Evolutionary conservation across 2,329 filamentous ascomycete species (phyloP), one percentile per base, ranked within the genome.

Genomic region (Neonectria neomacrospora): DNA sequence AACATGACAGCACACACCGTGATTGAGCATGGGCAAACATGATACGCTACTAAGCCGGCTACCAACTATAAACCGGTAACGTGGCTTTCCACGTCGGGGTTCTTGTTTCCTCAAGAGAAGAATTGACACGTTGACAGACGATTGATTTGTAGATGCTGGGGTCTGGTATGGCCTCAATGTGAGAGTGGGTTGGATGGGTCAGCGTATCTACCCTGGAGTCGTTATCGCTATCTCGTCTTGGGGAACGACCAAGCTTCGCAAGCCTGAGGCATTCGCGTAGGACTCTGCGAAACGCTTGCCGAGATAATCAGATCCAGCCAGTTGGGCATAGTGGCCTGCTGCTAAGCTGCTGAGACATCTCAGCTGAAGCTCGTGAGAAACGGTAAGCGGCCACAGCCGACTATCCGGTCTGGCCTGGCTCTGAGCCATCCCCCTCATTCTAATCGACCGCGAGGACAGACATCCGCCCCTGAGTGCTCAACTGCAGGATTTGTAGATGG

Each of bases 1-100:
- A 48, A 58, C 42, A 41, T 30, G 42, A 44, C 28, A 45, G n/a
- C 47, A 59, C 58, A 69, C 60, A 62, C 67, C 47, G 52, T 47
- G 23, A 39, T 28, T 41, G 32, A 51, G 61, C 55, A 47, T 45
- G 54, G 48, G 65, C 47, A 16, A 16, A 37, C 14, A 53, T 30
- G 47, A 54, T 9, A 22, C 7, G 52, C 45, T 56, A 56, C 26
- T 34, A 42, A 54, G 34, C 37, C 50, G 48, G 42, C 37, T 47
- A 54, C 54, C 52, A 64, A 69, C 45, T 61, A 50, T 48, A 55
- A 66, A 51, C 56, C 52, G 44, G 44, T 39, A 23, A 50, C 34
- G 44, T 44, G 37, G 47, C 23, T 34, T 44, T 11, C 26, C 60
- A 62, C 54, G 60, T 62, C 48, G 54, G 54, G 39, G 44, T 62